Base-by-base conservation (phyloP, 2,329 filamentous ascomycete genomes). In the Calonectria pseudoturangicola region DNA sequence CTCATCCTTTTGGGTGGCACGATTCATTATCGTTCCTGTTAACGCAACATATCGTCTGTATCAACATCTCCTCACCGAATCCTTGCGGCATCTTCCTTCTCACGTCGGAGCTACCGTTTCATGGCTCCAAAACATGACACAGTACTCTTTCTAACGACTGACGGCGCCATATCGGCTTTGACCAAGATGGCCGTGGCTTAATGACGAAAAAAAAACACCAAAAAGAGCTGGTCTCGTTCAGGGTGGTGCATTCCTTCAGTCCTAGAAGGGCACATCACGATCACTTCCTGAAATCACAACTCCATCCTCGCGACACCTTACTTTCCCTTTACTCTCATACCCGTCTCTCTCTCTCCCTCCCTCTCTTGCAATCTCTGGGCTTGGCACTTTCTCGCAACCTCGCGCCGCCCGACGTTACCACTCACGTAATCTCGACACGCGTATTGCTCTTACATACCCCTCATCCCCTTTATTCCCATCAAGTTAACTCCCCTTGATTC, bases 211-310 rank as follows among this genome's bases (percentile, higher is more conserved):
- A 21, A 21, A 63, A 51, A 72, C 47, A 70, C 62, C 63, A 66
- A 71, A 69, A 73, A 72, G 75, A 78, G 75, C 71, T 41, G 74
- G 78, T 77, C 70, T 72, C 58, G 73, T 70, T 74, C 70, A 72
- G 74, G 73, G 73, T 62, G 74, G 74, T 71, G 78, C 74, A 73
- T 69, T 62, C 60, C 54, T 51, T 63, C 51, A 75, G 76, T 66
- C 74, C 77, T 71, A 75, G 79, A 80, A 80, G 79, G 76, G 79
- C 77, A 79, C 70, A 80, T 79, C 77, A 65, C 75, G 79, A 76
- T 74, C 77, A 76, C 76, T 78, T 64, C 69, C 72, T 74, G 77
- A 77, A 79, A 77, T 79, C 78, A 76, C 79, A 79, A 77, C 79
- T 77, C 74, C 64, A 73, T 74, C 74, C 71, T 76, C 75, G 71